phyloP scores from a whole-genome alignment of 169 alveolate genomes.

The Plasmodium knowlesi region DNA sequence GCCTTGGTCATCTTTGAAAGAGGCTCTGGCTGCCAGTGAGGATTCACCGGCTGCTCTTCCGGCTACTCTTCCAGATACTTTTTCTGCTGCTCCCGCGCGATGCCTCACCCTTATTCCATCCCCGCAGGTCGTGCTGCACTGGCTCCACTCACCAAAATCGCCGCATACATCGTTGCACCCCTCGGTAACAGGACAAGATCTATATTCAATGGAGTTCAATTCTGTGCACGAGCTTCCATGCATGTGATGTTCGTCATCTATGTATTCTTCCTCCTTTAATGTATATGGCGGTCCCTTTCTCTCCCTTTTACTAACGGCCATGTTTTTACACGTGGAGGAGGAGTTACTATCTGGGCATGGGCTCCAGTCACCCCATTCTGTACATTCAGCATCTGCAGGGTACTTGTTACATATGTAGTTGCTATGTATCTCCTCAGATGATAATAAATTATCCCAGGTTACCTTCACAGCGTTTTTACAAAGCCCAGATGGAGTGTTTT shows the following conservation, averaged over 20 bases:
- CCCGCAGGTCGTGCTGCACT: slow-evolving; percentile 55
- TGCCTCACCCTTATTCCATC: slow-evolving; percentile 47
- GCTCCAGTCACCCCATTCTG: slow-evolving; percentile 74
- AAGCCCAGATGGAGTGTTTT: not conserved
- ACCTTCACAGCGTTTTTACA: slow-evolving; percentile 59
- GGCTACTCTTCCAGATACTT: no score
- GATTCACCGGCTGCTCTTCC: not conserved
- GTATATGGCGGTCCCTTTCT: slow-evolving; percentile 63
- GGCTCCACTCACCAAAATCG: slow-evolving; percentile 74
- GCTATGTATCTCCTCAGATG: slow-evolving; percentile 33
- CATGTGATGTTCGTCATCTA: not conserved
- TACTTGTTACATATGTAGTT: slow-evolving; percentile 39
- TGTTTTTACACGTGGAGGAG: not conserved
- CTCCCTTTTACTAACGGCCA: slow-evolving; percentile 47
- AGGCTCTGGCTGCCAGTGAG: not conserved
- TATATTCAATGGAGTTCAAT: slow-evolving; percentile 47
- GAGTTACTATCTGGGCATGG: slow-evolving; percentile 13
- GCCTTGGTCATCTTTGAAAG: not conserved
- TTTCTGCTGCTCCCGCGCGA: not conserved
- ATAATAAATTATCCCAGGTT: slow-evolving; percentile 52
- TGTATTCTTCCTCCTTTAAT: slow-evolving; percentile 36
- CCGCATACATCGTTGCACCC: slow-evolving; percentile 58
- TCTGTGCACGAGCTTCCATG: slow-evolving; percentile 56
- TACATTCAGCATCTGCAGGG: slow-evolving; percentile 73
- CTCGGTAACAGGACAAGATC: slow-evolving; percentile 35